Conservation (phyloP, 768 basidiomycete species). For the Rhodosporidiobolus sp. region DNA sequence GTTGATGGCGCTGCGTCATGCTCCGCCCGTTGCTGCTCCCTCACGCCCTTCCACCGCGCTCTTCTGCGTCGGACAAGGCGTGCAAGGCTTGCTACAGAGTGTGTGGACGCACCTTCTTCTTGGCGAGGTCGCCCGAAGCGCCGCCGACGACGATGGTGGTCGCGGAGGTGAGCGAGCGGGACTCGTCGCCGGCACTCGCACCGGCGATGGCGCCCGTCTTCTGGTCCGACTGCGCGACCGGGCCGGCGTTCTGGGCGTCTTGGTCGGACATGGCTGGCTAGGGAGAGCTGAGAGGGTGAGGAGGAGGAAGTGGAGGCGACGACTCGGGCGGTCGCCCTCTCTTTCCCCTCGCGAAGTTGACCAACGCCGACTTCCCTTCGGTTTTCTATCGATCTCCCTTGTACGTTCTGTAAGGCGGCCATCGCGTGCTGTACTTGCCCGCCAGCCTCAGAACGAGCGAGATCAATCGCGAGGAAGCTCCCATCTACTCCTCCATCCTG, state of each 20-base stretch:
- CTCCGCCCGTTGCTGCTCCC: background rate
- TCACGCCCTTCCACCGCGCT: background rate
- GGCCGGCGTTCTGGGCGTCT: background rate
- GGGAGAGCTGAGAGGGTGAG: too few species aligned
- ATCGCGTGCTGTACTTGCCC: too few species aligned
- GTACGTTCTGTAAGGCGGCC: too few species aligned
- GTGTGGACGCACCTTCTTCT: slow-evolving; percentile 74
- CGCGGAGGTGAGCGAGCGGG: slow-evolving; percentile 18
- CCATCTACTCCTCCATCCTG: too few species aligned
- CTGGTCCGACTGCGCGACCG: background rate
- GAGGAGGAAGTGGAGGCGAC: too few species aligned
- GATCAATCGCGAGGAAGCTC: too few species aligned
- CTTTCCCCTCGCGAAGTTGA: too few species aligned
- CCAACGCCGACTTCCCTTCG: too few species aligned
- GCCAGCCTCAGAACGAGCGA: too few species aligned
- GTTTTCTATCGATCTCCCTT: too few species aligned
- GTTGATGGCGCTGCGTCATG: slow-evolving; percentile 16
- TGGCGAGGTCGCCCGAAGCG: slow-evolving; percentile 94
- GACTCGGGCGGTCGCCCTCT: too few species aligned
- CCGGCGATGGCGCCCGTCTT: slow-evolving; percentile 30
- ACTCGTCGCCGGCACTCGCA: background rate
- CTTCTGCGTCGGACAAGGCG: background rate
- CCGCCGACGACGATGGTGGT: slow-evolving; percentile 63
- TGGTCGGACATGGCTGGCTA: background rate
- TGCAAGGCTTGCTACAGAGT: background rate